A percentile compares a stretch with the other conserved stretches of the same genome.
These are phyloP conservation scores for Starmerella potacharoeniae DNA, from an alignment of 805 yeast species.

Conservation along the genomic window DNA sequence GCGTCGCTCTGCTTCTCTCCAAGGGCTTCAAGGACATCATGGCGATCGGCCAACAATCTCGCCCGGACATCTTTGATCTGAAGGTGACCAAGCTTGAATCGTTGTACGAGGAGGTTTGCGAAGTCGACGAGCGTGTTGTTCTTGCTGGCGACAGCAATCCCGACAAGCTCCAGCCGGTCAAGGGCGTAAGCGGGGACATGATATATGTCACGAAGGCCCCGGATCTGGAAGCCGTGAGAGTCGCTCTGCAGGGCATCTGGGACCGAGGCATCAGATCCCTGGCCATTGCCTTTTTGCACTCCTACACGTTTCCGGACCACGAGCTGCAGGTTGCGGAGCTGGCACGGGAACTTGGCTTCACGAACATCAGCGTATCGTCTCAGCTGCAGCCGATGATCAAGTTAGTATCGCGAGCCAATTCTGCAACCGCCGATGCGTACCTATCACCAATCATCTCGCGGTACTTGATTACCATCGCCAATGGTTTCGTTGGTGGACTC, in stretches of 20 bases:
- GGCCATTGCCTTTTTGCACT: conserved; percentile 62
- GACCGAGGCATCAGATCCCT: conserved; percentile 52
- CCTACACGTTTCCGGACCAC: conserved; percentile 62
- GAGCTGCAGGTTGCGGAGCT: conserved; percentile 48
- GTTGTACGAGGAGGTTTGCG: conserved; percentile 64
- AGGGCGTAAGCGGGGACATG: conserved; percentile 59
- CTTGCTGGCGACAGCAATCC: conserved; percentile 62
- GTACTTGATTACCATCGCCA: conserved; percentile 49
- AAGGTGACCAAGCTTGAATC: conserved; percentile 60
- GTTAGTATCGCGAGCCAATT: conserved; percentile 61
- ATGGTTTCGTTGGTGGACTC: conserved; percentile 47
- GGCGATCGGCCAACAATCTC: conserved; percentile 77
- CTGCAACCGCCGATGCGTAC: conserved; percentile 73
- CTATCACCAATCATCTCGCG: conserved; percentile 65
- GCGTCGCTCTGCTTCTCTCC: conserved; percentile 75
- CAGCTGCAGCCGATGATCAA: conserved; percentile 71
- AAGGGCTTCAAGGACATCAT: conserved; percentile 79
- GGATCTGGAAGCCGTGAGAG: conserved; percentile 34
- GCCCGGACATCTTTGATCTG: conserved; percentile 82
- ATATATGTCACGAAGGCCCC: conserved; percentile 47
- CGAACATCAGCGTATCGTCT: conserved; percentile 55
- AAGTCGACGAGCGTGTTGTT: conserved; percentile 84
- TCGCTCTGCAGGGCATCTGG: conserved; percentile 37
- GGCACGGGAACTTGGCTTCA: conserved; percentile 57
- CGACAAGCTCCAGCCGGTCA: conserved; percentile 26